Evolutionary conservation across 805 yeast genomes (phyloP), one percentile per base, ranked within the genome.

Genomic region (Cyberlindnera meyerae): DNA sequence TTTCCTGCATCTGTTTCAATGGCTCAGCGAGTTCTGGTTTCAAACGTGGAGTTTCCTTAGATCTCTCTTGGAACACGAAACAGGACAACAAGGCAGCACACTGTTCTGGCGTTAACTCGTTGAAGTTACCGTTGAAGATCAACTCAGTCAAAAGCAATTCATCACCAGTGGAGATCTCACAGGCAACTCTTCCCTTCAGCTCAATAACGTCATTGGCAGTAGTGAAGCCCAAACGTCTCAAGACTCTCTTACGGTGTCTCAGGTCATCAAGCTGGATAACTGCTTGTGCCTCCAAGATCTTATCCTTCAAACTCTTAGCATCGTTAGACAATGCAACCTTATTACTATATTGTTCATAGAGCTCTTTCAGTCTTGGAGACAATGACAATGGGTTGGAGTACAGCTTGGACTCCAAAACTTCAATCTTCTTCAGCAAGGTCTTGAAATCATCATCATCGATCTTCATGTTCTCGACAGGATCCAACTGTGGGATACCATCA

Each of bases 21-120:
- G 98, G 97, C 55, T 88, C 97, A n/a, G 90, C 79, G 34, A 93
- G 69, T 49, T 88, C 96, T 0, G 95, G 88, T 49, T 84, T 79
- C 49, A 93, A 68, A 47, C 90, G 75, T 35, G 96, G 93, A 0
- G 78, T 73, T 55, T 85, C 95, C 57, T 88, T 88, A 27, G 95
- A 84, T 54, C 94, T 76, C 58, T 94, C 99, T 60, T 93, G 96
- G 74, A 93, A 93, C 5, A 94, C 97, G 62, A 90, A 93, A 63
- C 97, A 88, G 25, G 96, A 88, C 35, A 93, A 63, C 36, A 93
- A 63, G 0, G 97, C 86, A 11, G 97, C 97, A 60, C 94, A 79
- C 58, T 88, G 96, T 51, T 85, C 95, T 2, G 96, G 81, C 5
- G 79, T 71, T 43, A 93, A 68, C 34, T 87, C 96, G 51, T 80